Evolutionary conservation across 225 moss, liverwort and hornwort genomes (phyloP).

Genomic region (Polytrichum formosum): DNA sequence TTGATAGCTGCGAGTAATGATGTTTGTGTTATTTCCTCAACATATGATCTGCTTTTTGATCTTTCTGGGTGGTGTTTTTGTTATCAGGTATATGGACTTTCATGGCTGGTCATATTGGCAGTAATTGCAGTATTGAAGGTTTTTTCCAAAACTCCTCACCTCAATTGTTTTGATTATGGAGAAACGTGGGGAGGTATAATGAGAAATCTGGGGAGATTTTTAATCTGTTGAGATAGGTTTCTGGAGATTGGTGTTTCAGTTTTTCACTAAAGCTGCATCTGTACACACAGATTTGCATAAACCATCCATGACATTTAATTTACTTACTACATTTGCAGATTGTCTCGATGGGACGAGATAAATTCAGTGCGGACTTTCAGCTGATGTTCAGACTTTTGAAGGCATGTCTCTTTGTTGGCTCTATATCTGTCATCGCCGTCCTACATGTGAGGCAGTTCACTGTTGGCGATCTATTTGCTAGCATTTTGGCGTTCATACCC

Average conservation of each 20-base stretch:
- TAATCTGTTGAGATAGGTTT: no score
- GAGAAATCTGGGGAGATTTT: no score
- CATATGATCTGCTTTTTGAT: neutral
- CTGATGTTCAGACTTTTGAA: conserved; percentile 88
- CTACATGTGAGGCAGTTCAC: conserved; percentile 61
- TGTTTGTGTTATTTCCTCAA: no score
- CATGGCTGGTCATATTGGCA: conserved; percentile 85
- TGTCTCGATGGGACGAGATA: conserved; percentile 84
- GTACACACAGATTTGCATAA: no score
- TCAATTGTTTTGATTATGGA: neutral
- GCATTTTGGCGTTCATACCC: conserved; percentile 84
- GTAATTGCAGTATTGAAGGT: conserved; percentile 88
- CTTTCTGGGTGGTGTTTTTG: neutral
- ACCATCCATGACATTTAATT: no score
- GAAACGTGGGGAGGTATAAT: no score
- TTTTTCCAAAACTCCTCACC: neutral
- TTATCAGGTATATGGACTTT: conserved; percentile 83
- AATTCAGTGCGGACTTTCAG: conserved; percentile 93
- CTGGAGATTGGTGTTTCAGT: no score
- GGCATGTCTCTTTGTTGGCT: conserved; percentile 69
- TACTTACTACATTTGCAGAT: conserved; percentile 41
- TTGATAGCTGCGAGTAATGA: no score
- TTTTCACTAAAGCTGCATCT: no score
- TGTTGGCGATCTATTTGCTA: conserved; percentile 79
- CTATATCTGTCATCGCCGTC: conserved; percentile 65